Base-by-base conservation (phyloP, 441 rosid species). In the Pelargonium citronellum region DNA sequence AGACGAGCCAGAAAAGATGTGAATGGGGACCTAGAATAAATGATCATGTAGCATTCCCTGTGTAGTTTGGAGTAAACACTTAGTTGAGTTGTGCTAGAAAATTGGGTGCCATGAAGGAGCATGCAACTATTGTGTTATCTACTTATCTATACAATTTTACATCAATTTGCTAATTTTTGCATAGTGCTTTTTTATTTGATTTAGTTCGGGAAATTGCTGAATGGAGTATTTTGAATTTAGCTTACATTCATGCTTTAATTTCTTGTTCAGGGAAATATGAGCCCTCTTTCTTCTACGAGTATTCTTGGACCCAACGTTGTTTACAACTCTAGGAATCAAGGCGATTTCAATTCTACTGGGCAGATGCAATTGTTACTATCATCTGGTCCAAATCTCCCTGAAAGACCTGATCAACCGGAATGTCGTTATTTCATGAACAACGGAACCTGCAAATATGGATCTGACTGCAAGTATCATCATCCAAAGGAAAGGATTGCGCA, bases 391-490 rank as follows among this genome's bases (percentile, higher is more conserved):
- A 76, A 74, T 78, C 78, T 82, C 37, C 84, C 89, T 3, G 88
- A 87, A 79, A 84, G 81, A 80, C 87, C 89, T 66, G 90, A 85
- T 73, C 93, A 81, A 74, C 91, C 82, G 66, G 90, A 90, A 74
- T 90, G 96, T 79, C 81, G 91, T 19, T 78, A 84, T 75, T 90
- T 78, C 78, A 87, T 87, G 94, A 88, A 78, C 80, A 86, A 79
- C 0, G 96, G 96, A 39, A 80, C 85, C 17, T 88, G 94, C 87
- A 90, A 86, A 76, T 88, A 86, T 62, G 96, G 96, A 78, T 79
- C 84, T 43, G 88, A 87, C 60, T 88, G 94, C 89, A 88, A 87
- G 86, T 90, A 83, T 77, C 87, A 79, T 78, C 96, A 88, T 75
- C 88, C 87, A 0, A 79, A 77, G 60, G 89, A 80, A 71, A 83